These are phyloP conservation scores for Drechslera avenae DNA, from an alignment of 2,329 filamentous ascomycete genomes.

Conservation along the genomic window DNA sequence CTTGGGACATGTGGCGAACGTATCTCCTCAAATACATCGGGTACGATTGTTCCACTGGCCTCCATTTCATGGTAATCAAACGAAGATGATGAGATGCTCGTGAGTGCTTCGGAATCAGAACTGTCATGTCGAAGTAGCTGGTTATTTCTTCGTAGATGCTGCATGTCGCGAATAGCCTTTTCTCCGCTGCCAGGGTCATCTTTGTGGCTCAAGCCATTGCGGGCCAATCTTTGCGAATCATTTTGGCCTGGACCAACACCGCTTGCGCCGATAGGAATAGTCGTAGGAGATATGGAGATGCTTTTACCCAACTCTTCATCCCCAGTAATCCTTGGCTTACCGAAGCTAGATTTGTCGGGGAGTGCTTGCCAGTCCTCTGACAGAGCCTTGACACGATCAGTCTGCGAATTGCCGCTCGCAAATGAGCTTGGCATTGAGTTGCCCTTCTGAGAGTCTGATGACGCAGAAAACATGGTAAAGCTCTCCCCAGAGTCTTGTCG, in stretches of 20 bases:
- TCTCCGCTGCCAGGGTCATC: constrained; percentile 35
- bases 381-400: constrained; percentile 31
- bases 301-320: constrained; percentile 28
- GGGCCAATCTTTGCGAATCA: constrained; percentile 18
- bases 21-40: constrained; percentile 37
- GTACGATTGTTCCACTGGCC: constrained; percentile 51
- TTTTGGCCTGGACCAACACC: constrained; percentile 2
- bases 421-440: constrained; percentile 61
- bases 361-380: constrained; percentile 36
- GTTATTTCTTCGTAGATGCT: constrained; percentile 48
- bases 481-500: constrained; percentile 66
- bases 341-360: constrained; percentile 42
- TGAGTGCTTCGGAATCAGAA: constrained; percentile 47
- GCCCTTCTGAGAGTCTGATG: constrained; percentile 61
- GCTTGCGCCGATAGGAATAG: constrained; percentile 26
- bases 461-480: constrained; percentile 68
- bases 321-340: constrained; percentile 21
- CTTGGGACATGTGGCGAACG: constrained; percentile 33
- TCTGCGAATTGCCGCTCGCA: constrained; percentile 42
- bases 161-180: constrained; percentile 45
- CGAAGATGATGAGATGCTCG: constrained; percentile 37
- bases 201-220: constrained; percentile 19
- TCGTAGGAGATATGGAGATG: constrained; percentile 36
- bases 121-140: constrained; percentile 49
- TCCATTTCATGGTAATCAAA: constrained; percentile 46